Evolutionary conservation across 768 basidiomycete species (phyloP), one percentile per base, ranked within the genome.

Genomic region (Gloeopeniophorella convolvens): DNA sequence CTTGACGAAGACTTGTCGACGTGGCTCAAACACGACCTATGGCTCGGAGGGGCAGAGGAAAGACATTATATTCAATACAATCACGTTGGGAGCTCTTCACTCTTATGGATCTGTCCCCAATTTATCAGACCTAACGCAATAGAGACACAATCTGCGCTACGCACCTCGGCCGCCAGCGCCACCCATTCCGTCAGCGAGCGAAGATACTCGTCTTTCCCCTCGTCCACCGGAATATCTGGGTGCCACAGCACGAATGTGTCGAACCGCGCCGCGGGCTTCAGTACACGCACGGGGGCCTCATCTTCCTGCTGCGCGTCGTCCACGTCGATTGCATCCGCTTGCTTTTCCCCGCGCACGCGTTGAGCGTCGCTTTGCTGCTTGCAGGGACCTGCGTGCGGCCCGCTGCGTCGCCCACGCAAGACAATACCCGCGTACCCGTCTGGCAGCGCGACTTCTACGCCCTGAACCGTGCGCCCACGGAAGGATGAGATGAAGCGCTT

Each of bases 171-270:
- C 12, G 84, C 75, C 23, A 90, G 66, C 18, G 56, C 68, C 32
- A 78, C 78, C 88, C 89, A 91, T 62, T 91, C 89, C 0, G 66
- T 72, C 54, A 91, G 60, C 3, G 82, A 68, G 13, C 85, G 72
- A 39, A 75, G 64, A 63, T 90, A 91, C 58, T 88, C 86, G 60
- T 91, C 89, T 33, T 67, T 72, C 3, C 74, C 77, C 44, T 80
- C 80, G 53, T 89, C 82, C 1, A 85, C 78, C 0, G 79, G 77
- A 18, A 76, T 74, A 64, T 91, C 89, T 4, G 83, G 75, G 50
- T 80, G 72, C 89, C 89, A 91, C 20, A 91, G 62, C n/a, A 77
- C 76, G 56, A 91, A 78, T 1, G 78, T 79, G 3, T 74, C 70
- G 60, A 91, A 91, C 40, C 70, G 72, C 0, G 76, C 73, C 3